Percentiles rank a stretch among this genome's conserved stretches.
phyloP scores from a whole-genome alignment of 305 asterid species.

The Rubia occidens region DNA sequence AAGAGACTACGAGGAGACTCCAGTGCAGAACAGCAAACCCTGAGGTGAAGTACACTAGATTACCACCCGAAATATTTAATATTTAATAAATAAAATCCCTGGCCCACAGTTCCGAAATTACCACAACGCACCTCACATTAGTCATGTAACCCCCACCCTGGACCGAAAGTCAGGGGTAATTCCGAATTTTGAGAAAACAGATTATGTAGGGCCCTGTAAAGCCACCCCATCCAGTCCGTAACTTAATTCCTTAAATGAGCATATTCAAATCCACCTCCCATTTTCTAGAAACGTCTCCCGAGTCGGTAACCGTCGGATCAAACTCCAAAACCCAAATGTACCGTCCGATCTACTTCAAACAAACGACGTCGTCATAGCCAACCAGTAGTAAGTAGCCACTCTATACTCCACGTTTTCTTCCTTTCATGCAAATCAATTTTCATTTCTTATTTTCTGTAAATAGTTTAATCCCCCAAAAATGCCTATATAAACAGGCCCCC shows the following conservation, averaged over 20 bases:
- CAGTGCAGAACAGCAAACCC: background rate
- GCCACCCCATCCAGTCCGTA: background rate
- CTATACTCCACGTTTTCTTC: background rate
- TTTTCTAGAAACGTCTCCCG: slow-evolving; percentile 12
- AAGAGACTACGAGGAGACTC: background rate
- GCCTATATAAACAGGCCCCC: slow-evolving; percentile 17
- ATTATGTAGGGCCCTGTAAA: background rate
- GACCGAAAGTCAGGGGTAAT: background rate
- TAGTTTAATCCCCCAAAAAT: background rate
- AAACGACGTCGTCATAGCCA: background rate
- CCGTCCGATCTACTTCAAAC: background rate
- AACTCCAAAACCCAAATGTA: background rate
- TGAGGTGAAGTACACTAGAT: slow-evolving; percentile 1
- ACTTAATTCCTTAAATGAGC: background rate
- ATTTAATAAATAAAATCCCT: background rate
- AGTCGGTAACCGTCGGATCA: slow-evolving; percentile 10
- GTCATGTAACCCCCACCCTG: background rate
- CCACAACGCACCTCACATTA: background rate
- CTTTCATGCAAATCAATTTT: background rate
- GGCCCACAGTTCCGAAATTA: background rate
- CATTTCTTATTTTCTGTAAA: background rate
- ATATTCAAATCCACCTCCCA: slow-evolving; percentile 3
- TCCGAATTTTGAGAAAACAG: background rate
- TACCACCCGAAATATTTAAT: background rate
- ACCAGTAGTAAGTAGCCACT: background rate